Evolutionary conservation across 1,284 basidiomycete genomes (phyloP).

Genomic region (Vanrija humicola): DNA sequence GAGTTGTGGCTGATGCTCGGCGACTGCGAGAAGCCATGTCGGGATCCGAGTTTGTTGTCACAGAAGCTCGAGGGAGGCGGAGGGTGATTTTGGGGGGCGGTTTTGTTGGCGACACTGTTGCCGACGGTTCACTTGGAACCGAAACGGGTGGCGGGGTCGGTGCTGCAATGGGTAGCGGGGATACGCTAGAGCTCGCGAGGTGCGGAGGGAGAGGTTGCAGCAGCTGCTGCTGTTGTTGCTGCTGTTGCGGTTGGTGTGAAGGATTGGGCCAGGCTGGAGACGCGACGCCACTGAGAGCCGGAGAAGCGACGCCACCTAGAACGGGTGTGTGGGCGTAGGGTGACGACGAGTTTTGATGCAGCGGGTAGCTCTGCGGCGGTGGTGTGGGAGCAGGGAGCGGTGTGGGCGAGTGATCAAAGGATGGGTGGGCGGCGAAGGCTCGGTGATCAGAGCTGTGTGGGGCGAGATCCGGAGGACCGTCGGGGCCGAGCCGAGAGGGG

Average conservation of each 20-base stretch:
- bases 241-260: conserved; percentile 1
- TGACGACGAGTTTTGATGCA: conserved; percentile 5
- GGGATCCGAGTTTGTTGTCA: neutral
- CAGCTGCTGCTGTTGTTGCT: conserved; percentile 2
- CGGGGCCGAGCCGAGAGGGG: neutral
- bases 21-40: no score
- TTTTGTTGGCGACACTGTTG: neutral
- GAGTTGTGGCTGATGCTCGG: neutral
- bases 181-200: no score
- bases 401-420: neutral
- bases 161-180: no score
- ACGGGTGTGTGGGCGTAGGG: neutral
- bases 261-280: neutral
- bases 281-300: no score
- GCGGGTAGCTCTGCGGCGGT: conserved; percentile 1
- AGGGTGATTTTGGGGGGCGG: conserved; percentile 22
- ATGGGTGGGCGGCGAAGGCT: neutral
- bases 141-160: no score
- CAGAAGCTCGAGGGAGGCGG: neutral
- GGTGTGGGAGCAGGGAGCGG: conserved; percentile 1
- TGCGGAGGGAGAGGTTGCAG: neutral
- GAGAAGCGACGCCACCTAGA: no score
- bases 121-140: neutral
- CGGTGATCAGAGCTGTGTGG: neutral
- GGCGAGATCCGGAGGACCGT: neutral